phyloP scores from a whole-genome alignment of 345 rosid genomes.

The Eucalyptus polyanthemos region DNA sequence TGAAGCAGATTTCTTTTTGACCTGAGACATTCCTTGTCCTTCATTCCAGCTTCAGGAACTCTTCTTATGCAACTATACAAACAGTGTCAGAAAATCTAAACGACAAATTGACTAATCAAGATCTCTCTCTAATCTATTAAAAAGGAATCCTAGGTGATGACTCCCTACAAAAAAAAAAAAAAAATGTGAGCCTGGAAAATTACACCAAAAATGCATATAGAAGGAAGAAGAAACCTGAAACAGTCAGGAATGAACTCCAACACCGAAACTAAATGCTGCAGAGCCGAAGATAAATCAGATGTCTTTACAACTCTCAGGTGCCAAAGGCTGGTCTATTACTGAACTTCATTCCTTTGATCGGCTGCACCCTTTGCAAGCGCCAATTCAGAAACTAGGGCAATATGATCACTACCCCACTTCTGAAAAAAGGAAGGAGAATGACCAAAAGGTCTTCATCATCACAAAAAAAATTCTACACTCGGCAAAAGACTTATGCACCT shows the following conservation, averaged over 20 bases:
- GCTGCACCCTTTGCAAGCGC: conserved; percentile 21
- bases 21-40: not conserved
- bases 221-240: not conserved
- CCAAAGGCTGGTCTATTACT: not conserved
- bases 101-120: not conserved
- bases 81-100: not conserved
- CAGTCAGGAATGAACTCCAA: not conserved
- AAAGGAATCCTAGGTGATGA: not conserved
- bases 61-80: not conserved
- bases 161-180: not conserved
- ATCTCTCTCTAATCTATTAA: not conserved
- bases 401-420: conserved; percentile 99
- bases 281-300: not conserved
- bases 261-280: not conserved
- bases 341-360: not conserved
- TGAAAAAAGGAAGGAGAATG: conserved; percentile 4
- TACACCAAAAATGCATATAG: not conserved
- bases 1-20: not conserved
- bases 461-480: not conserved
- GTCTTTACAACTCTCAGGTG: not conserved
- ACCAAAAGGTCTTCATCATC: not conserved
- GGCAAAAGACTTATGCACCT: not conserved
- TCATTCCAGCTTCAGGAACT: not conserved
- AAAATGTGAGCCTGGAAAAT: not conserved
- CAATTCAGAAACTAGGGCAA: conserved; percentile 80